Evolutionary conservation across 2,329 filamentous ascomycete species (phyloP).

Genomic region (Aspergillus sergii): DNA sequence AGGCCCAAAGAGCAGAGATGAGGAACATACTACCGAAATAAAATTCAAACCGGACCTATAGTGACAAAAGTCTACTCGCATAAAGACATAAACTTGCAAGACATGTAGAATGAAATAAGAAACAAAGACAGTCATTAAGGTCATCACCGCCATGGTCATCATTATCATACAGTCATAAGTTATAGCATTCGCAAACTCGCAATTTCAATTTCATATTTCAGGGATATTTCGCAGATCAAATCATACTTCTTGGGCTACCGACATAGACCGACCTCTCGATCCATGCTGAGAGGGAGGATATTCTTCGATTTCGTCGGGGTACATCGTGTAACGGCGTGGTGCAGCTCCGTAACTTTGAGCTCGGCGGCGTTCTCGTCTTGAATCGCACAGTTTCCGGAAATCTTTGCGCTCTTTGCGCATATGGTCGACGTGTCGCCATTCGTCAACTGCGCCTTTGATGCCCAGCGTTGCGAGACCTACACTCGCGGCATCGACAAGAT

Average conservation of each 20-base stretch:
- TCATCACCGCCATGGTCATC: neutral
- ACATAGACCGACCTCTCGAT: conserved; percentile 14
- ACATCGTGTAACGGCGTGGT: conserved; percentile 20
- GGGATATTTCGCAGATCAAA: neutral
- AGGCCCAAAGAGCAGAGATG: neutral
- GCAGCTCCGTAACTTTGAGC: conserved; percentile 25
- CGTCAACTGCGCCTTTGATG: conserved; percentile 66
- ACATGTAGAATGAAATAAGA: conserved; percentile 1
- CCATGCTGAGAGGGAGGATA: conserved; percentile 12
- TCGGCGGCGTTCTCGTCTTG: conserved; percentile 47
- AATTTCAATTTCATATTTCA: neutral
- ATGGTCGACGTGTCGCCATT: conserved; percentile 70
- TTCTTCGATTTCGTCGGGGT: conserved; percentile 37
- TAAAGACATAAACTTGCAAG: neutral
- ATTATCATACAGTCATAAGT: neutral
- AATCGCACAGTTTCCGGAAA: conserved; percentile 52
- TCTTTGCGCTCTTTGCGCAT: conserved; percentile 60
- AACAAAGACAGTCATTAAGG: neutral
- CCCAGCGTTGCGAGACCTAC: conserved; percentile 68
- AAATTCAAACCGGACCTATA: neutral
- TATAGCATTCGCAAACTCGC: neutral
- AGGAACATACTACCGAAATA: neutral
- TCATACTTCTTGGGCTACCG: conserved; percentile 12
- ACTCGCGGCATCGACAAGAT: conserved; percentile 66
- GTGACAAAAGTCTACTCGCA: neutral